Percentiles rank a stretch among this genome's conserved stretches.
phyloP scores from a whole-genome alignment of 129 eudicot genomes.

The Lonicera japonica region DNA sequence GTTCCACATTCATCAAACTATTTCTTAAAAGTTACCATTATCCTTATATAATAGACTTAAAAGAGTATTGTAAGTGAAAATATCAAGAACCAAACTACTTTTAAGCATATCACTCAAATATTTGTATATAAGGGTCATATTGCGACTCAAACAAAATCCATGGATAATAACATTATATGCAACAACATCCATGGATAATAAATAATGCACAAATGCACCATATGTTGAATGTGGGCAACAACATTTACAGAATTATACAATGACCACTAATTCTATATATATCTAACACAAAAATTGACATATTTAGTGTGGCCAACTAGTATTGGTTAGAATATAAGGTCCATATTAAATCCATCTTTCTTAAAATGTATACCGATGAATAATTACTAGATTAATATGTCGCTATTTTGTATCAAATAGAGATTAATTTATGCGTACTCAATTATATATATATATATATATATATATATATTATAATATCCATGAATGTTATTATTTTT shows the following conservation, averaged over 20 bases:
- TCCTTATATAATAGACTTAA: conserved; percentile 44
- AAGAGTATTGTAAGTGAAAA: conserved; percentile 56
- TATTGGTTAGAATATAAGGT: no score
- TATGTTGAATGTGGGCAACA: no score
- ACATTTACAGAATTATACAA: no score
- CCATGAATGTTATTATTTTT: conserved; percentile 19
- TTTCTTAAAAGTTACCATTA: no score
- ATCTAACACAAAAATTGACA: no score
- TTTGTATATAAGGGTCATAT: conserved; percentile 32
- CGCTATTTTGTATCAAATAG: no score
- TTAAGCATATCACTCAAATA: conserved; percentile 59
- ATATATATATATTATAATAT: no score
- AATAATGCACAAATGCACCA: conserved; percentile 7
- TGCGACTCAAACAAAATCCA: conserved; percentile 44
- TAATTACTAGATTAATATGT: not conserved
- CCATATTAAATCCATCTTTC: no score
- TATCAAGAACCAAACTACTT: conserved; percentile 57
- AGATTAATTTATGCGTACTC: not conserved
- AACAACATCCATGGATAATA: conserved; percentile 40
- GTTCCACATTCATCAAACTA: no score
- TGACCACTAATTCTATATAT: no score
- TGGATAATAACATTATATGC: conserved; percentile 66
- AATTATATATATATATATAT: no score
- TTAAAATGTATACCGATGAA: not conserved
- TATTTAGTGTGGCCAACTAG: no score